A percentile compares a stretch with the other conserved stretches of the same genome.
Evolutionary conservation across 1,139 yeast species (phyloP).

Genomic region (Saccharomyces pastorianus): DNA sequence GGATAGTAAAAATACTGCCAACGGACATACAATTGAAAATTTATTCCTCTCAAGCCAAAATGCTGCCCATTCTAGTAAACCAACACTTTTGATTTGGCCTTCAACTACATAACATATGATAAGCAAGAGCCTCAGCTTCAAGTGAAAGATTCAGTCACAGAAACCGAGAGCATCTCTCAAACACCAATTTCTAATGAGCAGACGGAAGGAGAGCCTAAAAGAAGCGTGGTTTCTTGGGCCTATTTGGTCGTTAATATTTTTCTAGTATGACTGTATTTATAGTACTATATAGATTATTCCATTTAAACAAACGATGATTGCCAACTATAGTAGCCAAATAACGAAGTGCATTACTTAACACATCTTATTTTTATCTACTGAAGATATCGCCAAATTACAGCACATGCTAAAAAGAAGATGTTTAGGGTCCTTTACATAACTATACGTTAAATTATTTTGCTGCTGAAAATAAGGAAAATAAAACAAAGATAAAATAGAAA

Average conservation of each 20-base stretch:
- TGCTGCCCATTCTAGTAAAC: slow-evolving; percentile 65
- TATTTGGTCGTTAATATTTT: slow-evolving; percentile 35
- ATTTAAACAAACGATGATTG: background rate
- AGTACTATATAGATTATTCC: background rate
- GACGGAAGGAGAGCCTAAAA: slow-evolving; percentile 20
- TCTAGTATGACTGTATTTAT: background rate
- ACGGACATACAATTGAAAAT: slow-evolving; percentile 34
- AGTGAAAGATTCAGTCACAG: background rate
- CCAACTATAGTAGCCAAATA: background rate
- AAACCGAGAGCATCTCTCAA: background rate
- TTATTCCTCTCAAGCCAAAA: slow-evolving; percentile 44
- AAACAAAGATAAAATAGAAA: background rate
- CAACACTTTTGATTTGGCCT: slow-evolving; percentile 84
- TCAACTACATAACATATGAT: slow-evolving; percentile 59
- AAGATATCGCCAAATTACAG: background rate
- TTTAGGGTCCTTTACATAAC: background rate
- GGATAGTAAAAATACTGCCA: slow-evolving; percentile 36
- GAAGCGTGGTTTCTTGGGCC: slow-evolving; percentile 43
- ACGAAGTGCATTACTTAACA: background rate
- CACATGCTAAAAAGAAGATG: background rate
- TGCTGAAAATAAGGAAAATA: background rate
- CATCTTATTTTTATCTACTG: no score
- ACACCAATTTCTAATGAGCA: slow-evolving; percentile 4
- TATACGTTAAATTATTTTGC: background rate
- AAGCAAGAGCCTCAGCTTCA: slow-evolving; percentile 8